These are phyloP conservation scores for Maudiozyma bulderi DNA, from an alignment of 805 yeast genomes.

Conservation along the genomic window DNA sequence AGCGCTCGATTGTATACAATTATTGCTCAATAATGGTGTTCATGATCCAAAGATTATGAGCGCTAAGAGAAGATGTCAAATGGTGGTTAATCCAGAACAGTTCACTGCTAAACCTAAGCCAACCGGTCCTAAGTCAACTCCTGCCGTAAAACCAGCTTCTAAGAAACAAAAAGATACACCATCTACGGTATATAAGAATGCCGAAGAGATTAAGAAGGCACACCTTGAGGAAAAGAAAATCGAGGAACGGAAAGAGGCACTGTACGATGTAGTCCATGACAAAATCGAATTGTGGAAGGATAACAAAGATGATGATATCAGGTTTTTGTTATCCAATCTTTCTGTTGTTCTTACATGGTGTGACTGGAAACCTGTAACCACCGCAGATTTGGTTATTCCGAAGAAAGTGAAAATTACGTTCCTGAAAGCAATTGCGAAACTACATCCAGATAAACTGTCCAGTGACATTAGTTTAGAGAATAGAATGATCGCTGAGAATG, in stretches of 20 bases:
- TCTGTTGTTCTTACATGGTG: slow-evolving; percentile 61
- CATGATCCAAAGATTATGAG: slow-evolving; percentile 59
- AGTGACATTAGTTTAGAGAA: slow-evolving; percentile 49
- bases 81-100: slow-evolving; percentile 45
- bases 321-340: slow-evolving; percentile 65
- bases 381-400: slow-evolving; percentile 75
- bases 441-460: slow-evolving; percentile 80
- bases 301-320: slow-evolving; percentile 72
- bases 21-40: slow-evolving; percentile 58
- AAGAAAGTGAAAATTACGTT: slow-evolving; percentile 81
- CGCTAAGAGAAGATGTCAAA: slow-evolving; percentile 71
- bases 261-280: slow-evolving; percentile 54
- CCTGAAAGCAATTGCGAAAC: slow-evolving; percentile 82
- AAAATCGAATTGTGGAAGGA: slow-evolving; percentile 53
- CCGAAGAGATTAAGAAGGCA: slow-evolving; percentile 42
- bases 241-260: slow-evolving; percentile 48
- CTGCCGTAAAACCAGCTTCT: neutral
- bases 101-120: neutral
- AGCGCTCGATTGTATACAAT: slow-evolving; percentile 53
- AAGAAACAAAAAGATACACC: neutral
- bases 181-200: slow-evolving; percentile 29
- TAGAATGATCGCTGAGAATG: slow-evolving; percentile 77
- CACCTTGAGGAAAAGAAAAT: slow-evolving; percentile 32
- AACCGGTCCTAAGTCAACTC: neutral
- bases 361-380: slow-evolving; percentile 56